Evolutionary conservation across 225 moss, liverwort and hornwort species (phyloP).

Genomic region (Climacium dendroides): DNA sequence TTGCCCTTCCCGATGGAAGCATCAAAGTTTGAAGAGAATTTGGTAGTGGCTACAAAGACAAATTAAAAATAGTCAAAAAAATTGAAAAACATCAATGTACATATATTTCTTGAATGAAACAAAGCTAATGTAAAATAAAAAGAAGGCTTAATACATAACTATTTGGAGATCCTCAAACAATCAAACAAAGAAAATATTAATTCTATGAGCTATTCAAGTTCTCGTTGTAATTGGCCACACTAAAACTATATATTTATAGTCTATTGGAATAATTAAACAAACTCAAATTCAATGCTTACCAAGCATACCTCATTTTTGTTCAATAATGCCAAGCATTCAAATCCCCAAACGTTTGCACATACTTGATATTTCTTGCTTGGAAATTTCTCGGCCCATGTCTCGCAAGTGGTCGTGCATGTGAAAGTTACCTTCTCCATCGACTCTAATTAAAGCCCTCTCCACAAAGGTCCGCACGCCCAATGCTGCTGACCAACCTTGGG

Average conservation of each 20-base stretch:
- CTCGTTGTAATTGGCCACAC: accelerated
- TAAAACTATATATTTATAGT: background rate
- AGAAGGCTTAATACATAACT: accelerated
- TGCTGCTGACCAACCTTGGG: background rate
- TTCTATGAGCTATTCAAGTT: no score
- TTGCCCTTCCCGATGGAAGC: accelerated
- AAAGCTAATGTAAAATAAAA: no score
- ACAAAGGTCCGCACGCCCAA: background rate
- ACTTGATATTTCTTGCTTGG: no score
- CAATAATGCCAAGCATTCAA: background rate
- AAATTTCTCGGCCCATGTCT: background rate
- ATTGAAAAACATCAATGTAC: no score
- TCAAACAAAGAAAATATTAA: accelerated
- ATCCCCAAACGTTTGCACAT: no score
- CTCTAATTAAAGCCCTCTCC: background rate
- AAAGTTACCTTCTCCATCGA: background rate
- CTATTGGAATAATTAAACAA: background rate
- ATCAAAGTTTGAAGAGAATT: background rate
- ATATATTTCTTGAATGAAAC: background rate
- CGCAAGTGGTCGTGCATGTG: background rate
- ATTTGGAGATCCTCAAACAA: background rate
- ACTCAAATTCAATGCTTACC: background rate
- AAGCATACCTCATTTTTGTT: background rate
- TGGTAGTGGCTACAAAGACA: background rate
- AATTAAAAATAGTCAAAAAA: background rate